Base-by-base conservation (phyloP, 345 rosid genomes). In the Lenwebbia sp. region DNA sequence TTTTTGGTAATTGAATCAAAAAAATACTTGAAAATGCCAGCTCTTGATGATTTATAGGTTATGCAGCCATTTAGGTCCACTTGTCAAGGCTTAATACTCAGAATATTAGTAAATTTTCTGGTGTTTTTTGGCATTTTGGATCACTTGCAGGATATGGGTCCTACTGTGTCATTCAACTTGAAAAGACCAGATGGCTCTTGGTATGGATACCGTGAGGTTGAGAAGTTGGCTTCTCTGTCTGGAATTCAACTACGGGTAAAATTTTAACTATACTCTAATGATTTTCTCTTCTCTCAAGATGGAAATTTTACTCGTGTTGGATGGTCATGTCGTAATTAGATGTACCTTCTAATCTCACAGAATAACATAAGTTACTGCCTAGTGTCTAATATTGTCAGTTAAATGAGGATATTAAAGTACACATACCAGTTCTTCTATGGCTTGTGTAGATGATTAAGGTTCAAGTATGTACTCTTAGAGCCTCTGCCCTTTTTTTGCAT, bases 231-330 rank as follows among this genome's bases (percentile, higher is more conserved):
- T 88, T 94, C 99, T 81, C 90, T 97, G 84, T 95, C 96, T 86
- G 95, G 98, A 85, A 94, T 97, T 91, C 99, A 97, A 89, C 85
- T 96, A 91, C 93, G 99, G 99, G 99, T 97, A 96, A 91, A 78
- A 14, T 28, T 82, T 51, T 51, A 11, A 47, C 28, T 10, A n/a
- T 30, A 9, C 40, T 84, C 3, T 21, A 65, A 8, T 84, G 47
- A 44, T 17, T 37, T 44, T 10, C 37, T 33, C 33, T 54, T 21
- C 33, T 82, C 40, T 50, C 40, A 8, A 30, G 41, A 51, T 54
- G 55, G 54, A 51, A 82, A 15, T 82, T 53, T 25, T 12, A 82
- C 57, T 82, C 3, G 2, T 33, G 13, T 70, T 33, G 7, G 78
- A 33, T 0, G 0, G 78, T 30, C 5, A 30, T 65, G 76, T 65